These are phyloP conservation scores for Sarocladium kiliense DNA, from an alignment of 2,329 filamentous ascomycete species.

Conservation along the genomic window DNA sequence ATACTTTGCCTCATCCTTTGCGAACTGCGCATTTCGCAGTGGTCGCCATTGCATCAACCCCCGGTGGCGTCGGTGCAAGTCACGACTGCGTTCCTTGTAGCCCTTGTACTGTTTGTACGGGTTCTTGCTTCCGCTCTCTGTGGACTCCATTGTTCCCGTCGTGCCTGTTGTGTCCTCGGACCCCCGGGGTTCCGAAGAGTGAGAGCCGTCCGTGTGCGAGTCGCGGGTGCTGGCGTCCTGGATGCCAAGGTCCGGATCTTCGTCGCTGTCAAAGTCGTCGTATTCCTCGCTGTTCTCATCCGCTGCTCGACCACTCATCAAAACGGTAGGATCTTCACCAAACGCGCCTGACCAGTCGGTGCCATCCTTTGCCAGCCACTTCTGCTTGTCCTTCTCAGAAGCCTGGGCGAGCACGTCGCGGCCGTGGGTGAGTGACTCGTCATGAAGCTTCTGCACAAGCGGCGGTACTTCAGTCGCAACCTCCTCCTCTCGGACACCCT, in stretches of 20 bases:
- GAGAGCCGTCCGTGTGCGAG: constrained; percentile 22
- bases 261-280: constrained; percentile 32
- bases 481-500: constrained; percentile 71
- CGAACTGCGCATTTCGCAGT: constrained; percentile 79
- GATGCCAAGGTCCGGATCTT: constrained; percentile 51
- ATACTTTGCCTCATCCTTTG: constrained; percentile 80
- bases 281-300: constrained; percentile 31
- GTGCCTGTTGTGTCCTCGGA: constrained; percentile 38
- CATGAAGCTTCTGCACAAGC: constrained; percentile 69
- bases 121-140: constrained; percentile 37
- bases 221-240: constrained; percentile 42
- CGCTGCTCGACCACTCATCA: constrained; percentile 30
- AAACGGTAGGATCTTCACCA: constrained; percentile 63
- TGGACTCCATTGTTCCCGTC: constrained; percentile 23
- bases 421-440: constrained; percentile 71
- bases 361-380: constrained; percentile 75
- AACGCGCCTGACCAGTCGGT: constrained; percentile 87
- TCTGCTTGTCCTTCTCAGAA: constrained; percentile 64
- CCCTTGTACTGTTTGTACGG: constrained; percentile 55
- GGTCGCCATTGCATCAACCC: constrained; percentile 96
- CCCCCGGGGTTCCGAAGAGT: constrained; percentile 18
- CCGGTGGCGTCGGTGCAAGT: constrained; percentile 78
- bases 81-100: constrained; percentile 62
- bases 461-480: constrained; percentile 72
- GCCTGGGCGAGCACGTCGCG: constrained; percentile 75